These are phyloP conservation scores for Aspergillus cejpii DNA, from an alignment of 2,329 filamentous ascomycete species.

Conservation along the genomic window DNA sequence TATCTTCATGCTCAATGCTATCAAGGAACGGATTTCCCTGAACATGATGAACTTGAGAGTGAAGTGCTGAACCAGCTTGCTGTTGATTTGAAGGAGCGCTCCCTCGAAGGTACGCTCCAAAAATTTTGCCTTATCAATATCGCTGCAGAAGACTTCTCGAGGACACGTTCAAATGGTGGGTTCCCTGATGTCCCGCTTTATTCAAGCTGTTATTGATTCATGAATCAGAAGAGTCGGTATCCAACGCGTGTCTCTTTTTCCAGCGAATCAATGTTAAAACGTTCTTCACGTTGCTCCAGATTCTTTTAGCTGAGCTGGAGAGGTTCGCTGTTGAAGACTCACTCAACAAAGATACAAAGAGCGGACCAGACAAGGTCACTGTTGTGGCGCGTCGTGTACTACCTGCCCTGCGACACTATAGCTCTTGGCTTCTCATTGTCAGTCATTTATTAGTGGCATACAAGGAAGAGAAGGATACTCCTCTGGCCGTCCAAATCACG, in stretches of 20 bases:
- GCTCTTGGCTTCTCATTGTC: conserved; percentile 58
- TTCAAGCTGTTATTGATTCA: conserved; percentile 12
- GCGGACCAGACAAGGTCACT: conserved; percentile 47
- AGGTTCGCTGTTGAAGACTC: conserved; percentile 48
- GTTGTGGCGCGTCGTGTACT: conserved; percentile 55
- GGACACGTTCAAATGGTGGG: conserved; percentile 53
- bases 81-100: conserved; percentile 63
- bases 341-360: conserved; percentile 36
- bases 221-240: conserved; percentile 45
- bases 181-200: conserved; percentile 8
- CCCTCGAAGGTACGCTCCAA: conserved; percentile 58
- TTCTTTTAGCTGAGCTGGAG: conserved; percentile 63
- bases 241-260: conserved; percentile 50
- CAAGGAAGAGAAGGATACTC: conserved; percentile 44
- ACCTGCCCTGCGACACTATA: conserved; percentile 60
- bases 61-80: conserved; percentile 75
- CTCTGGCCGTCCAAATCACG: conserved; percentile 52
- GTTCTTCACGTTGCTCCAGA: conserved; percentile 63
- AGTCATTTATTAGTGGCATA: conserved; percentile 50
- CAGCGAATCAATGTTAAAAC: conserved; percentile 72
- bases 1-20: conserved; percentile 80
- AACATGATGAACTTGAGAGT: conserved; percentile 73
- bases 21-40: conserved; percentile 65
- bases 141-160: conserved; percentile 69
- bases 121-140: conserved; percentile 84